Conservation (phyloP, 2,329 filamentous ascomycete genomes). For the Helicocarpus griseus region DNA sequence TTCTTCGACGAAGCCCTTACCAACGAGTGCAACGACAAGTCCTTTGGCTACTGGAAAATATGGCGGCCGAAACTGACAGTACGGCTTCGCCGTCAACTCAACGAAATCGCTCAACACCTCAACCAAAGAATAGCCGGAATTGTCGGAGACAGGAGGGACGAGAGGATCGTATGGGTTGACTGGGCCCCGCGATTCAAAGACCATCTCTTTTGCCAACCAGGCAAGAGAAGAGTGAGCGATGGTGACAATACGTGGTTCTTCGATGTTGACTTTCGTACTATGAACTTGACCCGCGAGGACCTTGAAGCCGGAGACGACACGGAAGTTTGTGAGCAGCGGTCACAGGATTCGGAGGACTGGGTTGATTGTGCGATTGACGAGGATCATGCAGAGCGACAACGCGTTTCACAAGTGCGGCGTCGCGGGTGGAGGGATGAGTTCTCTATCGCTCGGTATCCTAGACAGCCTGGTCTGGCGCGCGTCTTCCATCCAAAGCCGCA, state of each 20-base stretch:
- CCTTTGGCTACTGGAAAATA: conserved; percentile 10
- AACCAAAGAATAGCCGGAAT: conserved; percentile 18
- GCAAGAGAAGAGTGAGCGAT: conserved; percentile 1
- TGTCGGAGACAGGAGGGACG: conserved; percentile 14
- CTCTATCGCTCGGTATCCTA: neutral
- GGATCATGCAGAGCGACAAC: neutral
- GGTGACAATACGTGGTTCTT: conserved; percentile 21
- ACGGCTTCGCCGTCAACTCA: conserved; percentile 15
- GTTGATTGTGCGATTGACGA: conserved; percentile 9
- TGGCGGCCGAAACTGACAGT: conserved; percentile 13
- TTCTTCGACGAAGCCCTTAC: conserved; percentile 16
- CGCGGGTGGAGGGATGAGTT: neutral
- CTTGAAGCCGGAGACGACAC: conserved; percentile 4
- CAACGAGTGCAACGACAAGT: conserved; percentile 10
- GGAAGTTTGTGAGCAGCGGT: conserved; percentile 3
- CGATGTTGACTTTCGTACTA: conserved; percentile 13
- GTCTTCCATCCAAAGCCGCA: conserved; percentile 19
- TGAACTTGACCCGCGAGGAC: neutral
- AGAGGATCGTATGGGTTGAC: conserved; percentile 16
- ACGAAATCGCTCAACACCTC: conserved; percentile 15
- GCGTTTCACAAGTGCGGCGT: conserved; percentile 4
- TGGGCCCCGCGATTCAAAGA: conserved; percentile 17
- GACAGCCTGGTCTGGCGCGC: conserved; percentile 10
- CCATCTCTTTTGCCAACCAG: conserved; percentile 20
- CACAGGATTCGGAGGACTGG: conserved; percentile 7